Base-by-base conservation (phyloP, 768 basidiomycete species). In the Leccinellum albellum region DNA sequence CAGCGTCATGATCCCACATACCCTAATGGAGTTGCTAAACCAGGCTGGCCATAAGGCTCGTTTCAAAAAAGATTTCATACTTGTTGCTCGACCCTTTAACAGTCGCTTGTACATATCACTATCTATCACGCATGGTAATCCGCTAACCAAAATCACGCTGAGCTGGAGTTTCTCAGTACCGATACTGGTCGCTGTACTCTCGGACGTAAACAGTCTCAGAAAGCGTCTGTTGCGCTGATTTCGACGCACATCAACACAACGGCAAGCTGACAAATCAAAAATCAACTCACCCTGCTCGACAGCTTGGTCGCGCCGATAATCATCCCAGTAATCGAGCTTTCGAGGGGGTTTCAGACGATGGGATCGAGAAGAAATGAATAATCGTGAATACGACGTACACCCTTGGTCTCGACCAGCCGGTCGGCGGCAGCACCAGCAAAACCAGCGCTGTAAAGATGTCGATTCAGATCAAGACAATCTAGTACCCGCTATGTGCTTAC, bases 381-480 rank as follows among this genome's bases (percentile, higher is more conserved):
- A 29, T 10, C 4, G 21, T 21, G 1, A 42, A 31, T 10, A 3
- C 9, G n/a, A 54, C 63, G 29, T 54, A 64, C 63, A n/a, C 65
- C 65, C 31, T 66, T 66, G 6, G 65, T 66, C 50, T 66, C 65
- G 7, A 26, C 8, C 31, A 66, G 37, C 2, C 20, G 57, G 21
- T 55, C 53, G 10, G 28, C 0, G 0, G 44, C 61, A 13, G 48
- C 62, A 20, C 14, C 59, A 21, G 29, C n/a, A 14, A 64, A 29
- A 13, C 29, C 57, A 32, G 59, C 65, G 5, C 65, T 66, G 47
- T n/a, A 29, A 32, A 37, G 35, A 40, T 6, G n/a, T 44, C 21
- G 9, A 47, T n/a, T 61, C 12, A 55, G 20, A 37, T 57, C 14
- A 49, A 60, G 13, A 24, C 0, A 14, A 37, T 21, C 20, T 1